A percentile compares a stretch with the other conserved stretches of the same genome.
Conservation (phyloP, 2,329 filamentous ascomycete species). For the Aulographum hederae region DNA sequence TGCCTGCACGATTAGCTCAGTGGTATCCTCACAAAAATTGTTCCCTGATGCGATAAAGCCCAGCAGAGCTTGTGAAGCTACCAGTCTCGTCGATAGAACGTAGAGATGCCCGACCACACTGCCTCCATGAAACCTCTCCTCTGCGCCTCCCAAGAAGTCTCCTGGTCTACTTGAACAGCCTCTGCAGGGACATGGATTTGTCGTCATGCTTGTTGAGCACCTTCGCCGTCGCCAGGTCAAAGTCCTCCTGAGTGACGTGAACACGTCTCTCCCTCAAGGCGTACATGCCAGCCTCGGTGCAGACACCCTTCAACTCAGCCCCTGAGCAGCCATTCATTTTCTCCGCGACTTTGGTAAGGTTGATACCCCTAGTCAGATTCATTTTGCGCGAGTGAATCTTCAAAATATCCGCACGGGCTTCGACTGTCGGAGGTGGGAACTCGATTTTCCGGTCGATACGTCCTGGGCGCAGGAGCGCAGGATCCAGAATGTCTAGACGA, state of each 20-base stretch:
- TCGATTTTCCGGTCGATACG: conserved; percentile 98
- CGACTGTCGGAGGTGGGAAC: conserved; percentile 90
- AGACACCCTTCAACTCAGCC: conserved; percentile 95
- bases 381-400: conserved; percentile 96
- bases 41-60: too few relatives aligned
- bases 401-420: conserved; percentile 92
- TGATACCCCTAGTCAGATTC: conserved; percentile 95
- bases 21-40: too few relatives aligned
- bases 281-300: conserved; percentile 97
- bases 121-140: too few relatives aligned
- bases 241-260: conserved; percentile 97
- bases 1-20: too few relatives aligned
- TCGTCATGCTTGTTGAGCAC: conserved; percentile 99
- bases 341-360: conserved; percentile 94
- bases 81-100: too few relatives aligned
- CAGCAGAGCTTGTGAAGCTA: too few relatives aligned
- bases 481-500: conserved; percentile 90
- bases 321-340: conserved; percentile 99
- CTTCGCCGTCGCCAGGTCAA: conserved; percentile 96
- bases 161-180: conserved; percentile 80
- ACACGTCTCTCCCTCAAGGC: conserved; percentile 87
- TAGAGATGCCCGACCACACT: too few relatives aligned
- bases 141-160: too few relatives aligned
- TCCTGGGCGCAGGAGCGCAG: conserved; percentile 83
- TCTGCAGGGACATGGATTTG: conserved; percentile 82